Evolutionary conservation across 2,329 filamentous ascomycete species (phyloP).

Genomic region (Byssothecium circinans): DNA sequence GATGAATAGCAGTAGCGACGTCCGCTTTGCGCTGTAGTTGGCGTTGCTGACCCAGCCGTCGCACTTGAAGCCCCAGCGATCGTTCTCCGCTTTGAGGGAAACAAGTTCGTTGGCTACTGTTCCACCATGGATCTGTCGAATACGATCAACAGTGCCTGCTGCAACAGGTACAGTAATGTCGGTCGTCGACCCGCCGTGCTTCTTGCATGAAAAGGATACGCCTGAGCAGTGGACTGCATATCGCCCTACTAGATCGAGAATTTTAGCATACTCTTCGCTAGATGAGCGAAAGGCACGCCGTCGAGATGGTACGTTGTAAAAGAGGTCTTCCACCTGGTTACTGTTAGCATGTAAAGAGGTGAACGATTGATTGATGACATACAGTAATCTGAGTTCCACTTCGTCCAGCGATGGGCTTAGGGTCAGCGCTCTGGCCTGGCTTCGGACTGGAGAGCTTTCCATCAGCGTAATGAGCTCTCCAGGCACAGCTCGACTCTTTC

Average conservation of each 20-base stretch:
- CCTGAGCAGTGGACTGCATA: constrained; percentile 90
- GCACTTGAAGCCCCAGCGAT: constrained; percentile 81
- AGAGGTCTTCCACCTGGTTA: constrained; percentile 79
- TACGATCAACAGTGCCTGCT: constrained; percentile 76
- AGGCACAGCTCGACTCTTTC: constrained; percentile 82
- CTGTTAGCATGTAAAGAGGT: constrained; percentile 11
- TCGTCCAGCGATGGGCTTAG: constrained; percentile 83
- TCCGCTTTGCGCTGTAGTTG: constrained; percentile 92
- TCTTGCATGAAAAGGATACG: constrained; percentile 97
- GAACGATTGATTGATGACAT: constrained; percentile 18
- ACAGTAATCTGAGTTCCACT: constrained; percentile 91
- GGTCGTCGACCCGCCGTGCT: constrained; percentile 83
- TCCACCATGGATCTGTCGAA: constrained; percentile 86
- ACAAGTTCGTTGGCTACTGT: constrained; percentile 86
- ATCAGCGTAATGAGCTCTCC: constrained; percentile 83
- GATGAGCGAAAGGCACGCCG: constrained; percentile 86
- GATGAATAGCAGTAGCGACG: constrained; percentile 86
- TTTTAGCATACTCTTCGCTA: constrained; percentile 96
- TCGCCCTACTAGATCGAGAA: constrained; percentile 88
- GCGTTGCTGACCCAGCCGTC: constrained; percentile 85
- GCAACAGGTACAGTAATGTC: constrained; percentile 75
- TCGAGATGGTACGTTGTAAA: constrained; percentile 92
- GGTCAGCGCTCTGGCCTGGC: constrained; percentile 82
- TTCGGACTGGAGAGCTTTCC: constrained; percentile 81
- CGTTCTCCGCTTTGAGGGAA: constrained; percentile 70